Evolutionary conservation across 1,284 basidiomycete genomes (phyloP), one percentile per base, ranked within the genome.

Genomic region (Sporisorium scitamineum): DNA sequence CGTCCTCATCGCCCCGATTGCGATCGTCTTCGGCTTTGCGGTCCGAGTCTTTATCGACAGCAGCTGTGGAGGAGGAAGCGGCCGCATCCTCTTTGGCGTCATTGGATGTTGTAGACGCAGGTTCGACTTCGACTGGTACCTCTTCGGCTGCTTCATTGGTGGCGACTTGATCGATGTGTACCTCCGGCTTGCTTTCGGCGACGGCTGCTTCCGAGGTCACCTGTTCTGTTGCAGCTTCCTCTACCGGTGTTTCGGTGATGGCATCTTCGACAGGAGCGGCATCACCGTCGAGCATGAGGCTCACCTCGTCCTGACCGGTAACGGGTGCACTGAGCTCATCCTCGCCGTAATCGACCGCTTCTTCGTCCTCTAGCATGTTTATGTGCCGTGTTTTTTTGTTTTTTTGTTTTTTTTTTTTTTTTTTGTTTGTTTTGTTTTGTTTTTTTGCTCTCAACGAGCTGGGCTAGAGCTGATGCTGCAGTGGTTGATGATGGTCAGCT

Each of bases 261-360:
- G 47, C 44, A 10, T 29, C 51, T 3, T 34, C 50, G 1, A 29
- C 44, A 2, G 54, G 54, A 29, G 48, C 13, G 2, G 20, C 62
- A 2, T 54, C 68, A 3, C 51, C 61, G 34, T 73, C 65, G 24
- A 69, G 58, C 53, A 44, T 59, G 29, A 69, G 48, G 62, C 65
- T 65, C 50, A 69, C 71, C 48, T 74, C 71, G 31, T 74, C 71
- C 47, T 62, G 65, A 10, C 11, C 59, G 7, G 26, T 42, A 37
- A 50, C 47, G 13, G 70, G 65, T 34, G 47, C 57, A 24, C 24
- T 39, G 20, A 71, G 61, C 44, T 76, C 74, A 3, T 76, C 74
- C 47, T 76, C 74, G 39, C 66, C 70, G 37, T 76, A 76, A 39
- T 76, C 74, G 62, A 76, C 47, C 20, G 66, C 65, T 48, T 76